Evolutionary conservation across 257 asterid genomes (phyloP), one percentile per base, ranked within the genome.

Genomic region (Paulownia fortunei): DNA sequence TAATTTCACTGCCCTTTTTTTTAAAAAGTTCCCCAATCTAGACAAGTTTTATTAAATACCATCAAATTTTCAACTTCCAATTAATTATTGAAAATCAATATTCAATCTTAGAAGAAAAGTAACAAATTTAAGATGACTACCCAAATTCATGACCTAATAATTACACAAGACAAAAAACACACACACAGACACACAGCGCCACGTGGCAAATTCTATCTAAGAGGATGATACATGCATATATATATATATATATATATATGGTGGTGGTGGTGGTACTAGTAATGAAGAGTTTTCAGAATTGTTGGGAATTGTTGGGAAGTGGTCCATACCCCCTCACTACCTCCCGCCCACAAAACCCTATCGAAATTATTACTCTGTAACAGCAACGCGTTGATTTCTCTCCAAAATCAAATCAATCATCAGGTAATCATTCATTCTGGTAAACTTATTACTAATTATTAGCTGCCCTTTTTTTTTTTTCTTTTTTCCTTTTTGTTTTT

Each of bases 341-440:
- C n/a, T n/a, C n/a, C n/a, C n/a, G n/a, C 19, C 36, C n/a, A 34
- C 61, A 63, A 49, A 75, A 49, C 65, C 55, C 65, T n/a, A 36
- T 34, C 56, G 16, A 37, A 51, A 36, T 10, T 30, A 62, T n/a
- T 56, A 12, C 24, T 37, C 26, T 18, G 9, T 39, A 27, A 16
- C 62, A 18, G 7, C 30, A 15, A 73, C 70, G 46, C 42, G 34
- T 19, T 8, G 39, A 47, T 47, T 32, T 30, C 6, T 23, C 52
- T 4, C 51, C 49, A 8, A 7, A 63, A 44, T 47, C 51, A 18
- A n/a, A 46, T 16, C 46, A 54, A 66, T 51, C 68, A 23, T 21
- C 27, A 73, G 71, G 76, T 79, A 65, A 24, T 68, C 27, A 46
- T 39, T 68, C 30, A 4, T 69, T 46, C 52, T 3, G 60, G 49